A percentile compares a stretch with the other conserved stretches of the same genome.
phyloP scores from a whole-genome alignment of 306 rosid genomes.

The Styphnolobium japonicum region DNA sequence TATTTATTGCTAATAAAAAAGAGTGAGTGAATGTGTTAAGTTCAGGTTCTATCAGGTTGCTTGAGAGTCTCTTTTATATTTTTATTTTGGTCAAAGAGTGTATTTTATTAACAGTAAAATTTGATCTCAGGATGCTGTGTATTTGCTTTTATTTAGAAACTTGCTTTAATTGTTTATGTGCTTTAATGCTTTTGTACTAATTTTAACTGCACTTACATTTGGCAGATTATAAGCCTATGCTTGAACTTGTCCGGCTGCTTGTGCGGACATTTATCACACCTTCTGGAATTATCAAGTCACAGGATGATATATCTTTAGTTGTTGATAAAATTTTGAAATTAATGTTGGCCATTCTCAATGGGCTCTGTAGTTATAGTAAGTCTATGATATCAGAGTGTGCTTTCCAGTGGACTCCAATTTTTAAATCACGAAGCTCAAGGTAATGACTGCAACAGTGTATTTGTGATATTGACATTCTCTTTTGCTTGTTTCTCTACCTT shows the following conservation, averaged over 20 bases:
- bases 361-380: conserved; percentile 44
- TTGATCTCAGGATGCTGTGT: background rate
- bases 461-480: conserved; percentile 12
- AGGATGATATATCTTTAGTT: conserved; percentile 42
- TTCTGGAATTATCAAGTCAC: conserved; percentile 34
- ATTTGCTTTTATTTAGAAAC: background rate
- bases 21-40: conserved; percentile 10
- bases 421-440: conserved; percentile 56
- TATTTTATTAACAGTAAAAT: background rate
- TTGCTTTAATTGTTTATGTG: background rate
- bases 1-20: background rate
- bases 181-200: conserved; percentile 13
- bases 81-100: background rate
- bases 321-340: conserved; percentile 57
- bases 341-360: conserved; percentile 65
- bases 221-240: conserved; percentile 65
- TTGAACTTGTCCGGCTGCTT: conserved; percentile 50
- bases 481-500: conserved; percentile 14
- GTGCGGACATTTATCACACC: conserved; percentile 46
- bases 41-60: background rate
- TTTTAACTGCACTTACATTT: conserved; percentile 20
- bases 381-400: conserved; percentile 61
- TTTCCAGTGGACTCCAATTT: conserved; percentile 72
- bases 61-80: background rate
- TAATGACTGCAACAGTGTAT: conserved; percentile 27